These are phyloP conservation scores for Laburnicola sp. DNA, from an alignment of 2,329 filamentous ascomycete genomes.

Conservation along the genomic window DNA sequence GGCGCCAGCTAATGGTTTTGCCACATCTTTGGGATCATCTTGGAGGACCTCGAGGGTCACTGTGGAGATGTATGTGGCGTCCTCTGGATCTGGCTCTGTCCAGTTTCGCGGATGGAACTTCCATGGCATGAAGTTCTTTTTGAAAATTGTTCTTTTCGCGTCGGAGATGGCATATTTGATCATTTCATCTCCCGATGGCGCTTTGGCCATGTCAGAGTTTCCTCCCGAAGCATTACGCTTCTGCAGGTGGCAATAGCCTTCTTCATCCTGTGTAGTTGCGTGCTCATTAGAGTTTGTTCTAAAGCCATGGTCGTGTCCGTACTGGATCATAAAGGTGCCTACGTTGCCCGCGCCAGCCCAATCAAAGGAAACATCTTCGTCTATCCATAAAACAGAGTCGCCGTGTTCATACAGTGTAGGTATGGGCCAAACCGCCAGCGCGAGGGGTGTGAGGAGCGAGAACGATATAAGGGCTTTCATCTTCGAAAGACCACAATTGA, in stretches of 20 bases:
- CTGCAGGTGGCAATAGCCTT: conserved; percentile 11
- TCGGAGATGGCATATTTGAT: conserved; percentile 55
- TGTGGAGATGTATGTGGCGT: conserved; percentile 58
- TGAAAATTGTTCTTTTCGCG: conserved; percentile 66
- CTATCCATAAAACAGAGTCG: conserved; percentile 47
- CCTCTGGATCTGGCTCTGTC: conserved; percentile 60
- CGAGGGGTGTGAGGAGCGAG: conserved; percentile 27
- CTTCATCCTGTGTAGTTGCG: conserved; percentile 15
- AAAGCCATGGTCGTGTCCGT: conserved; percentile 20
- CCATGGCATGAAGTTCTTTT: conserved; percentile 74
- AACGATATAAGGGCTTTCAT: conserved; percentile 31
- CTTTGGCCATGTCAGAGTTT: background rate
- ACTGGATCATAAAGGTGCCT: conserved; percentile 22
- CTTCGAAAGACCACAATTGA: background rate
- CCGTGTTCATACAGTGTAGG: conserved; percentile 45
- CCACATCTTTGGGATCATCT: conserved; percentile 57
- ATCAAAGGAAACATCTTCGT: conserved; percentile 41
- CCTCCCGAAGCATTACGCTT: no score
- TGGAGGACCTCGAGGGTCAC: conserved; percentile 65
- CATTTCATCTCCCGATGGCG: conserved; percentile 54
- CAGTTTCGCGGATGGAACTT: conserved; percentile 69
- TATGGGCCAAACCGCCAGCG: conserved; percentile 49
- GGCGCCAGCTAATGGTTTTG: conserved; percentile 63
- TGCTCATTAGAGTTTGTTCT: conserved; percentile 25
- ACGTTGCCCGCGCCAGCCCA: conserved; percentile 40